Evolutionary conservation across 2,329 filamentous ascomycete genomes (phyloP).

Genomic region (Penicillium sp.): DNA sequence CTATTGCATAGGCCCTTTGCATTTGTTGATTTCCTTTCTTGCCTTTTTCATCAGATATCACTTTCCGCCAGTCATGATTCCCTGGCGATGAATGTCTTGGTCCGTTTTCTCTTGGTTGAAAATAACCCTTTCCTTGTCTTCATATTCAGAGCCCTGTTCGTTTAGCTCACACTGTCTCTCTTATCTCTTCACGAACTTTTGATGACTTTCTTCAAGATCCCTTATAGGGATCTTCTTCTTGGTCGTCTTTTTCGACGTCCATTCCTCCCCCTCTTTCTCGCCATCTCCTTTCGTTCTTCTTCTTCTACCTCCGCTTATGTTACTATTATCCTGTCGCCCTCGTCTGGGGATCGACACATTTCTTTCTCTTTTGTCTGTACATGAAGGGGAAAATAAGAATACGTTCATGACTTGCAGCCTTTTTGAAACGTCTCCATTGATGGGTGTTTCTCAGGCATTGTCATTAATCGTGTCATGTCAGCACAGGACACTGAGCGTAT

Average conservation of each 20-base stretch:
- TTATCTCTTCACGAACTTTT: constrained; percentile 11
- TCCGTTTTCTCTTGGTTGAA: constrained; percentile 12
- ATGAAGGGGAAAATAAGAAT: constrained; percentile 29
- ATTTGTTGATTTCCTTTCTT: constrained; percentile 21
- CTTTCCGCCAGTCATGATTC: constrained; percentile 26
- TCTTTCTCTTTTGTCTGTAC: constrained; percentile 27
- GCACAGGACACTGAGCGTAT: constrained; percentile 9
- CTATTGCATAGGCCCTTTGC: constrained; percentile 23
- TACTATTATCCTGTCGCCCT: constrained; percentile 17
- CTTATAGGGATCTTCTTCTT: not conserved
- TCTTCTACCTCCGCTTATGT: constrained; percentile 19
- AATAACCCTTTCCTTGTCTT: constrained; percentile 16
- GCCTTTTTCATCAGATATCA: constrained; percentile 19
- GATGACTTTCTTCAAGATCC: constrained; percentile 10
- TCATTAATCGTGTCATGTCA: constrained; percentile 12
- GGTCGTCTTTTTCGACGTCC: constrained; percentile 16
- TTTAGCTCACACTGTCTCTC: constrained; percentile 24
- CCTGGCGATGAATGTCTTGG: constrained; percentile 22
- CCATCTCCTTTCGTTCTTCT: constrained; percentile 16
- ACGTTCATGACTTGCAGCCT: constrained; percentile 22
- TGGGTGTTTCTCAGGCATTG: constrained; percentile 1
- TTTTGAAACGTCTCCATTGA: constrained; percentile 1
- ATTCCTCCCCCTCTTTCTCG: constrained; percentile 10
- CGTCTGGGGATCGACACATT: constrained; percentile 10
- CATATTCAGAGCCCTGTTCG: constrained; percentile 16